Conservation (phyloP, 306 rosid genomes). For the Biancaea sappan region DNA sequence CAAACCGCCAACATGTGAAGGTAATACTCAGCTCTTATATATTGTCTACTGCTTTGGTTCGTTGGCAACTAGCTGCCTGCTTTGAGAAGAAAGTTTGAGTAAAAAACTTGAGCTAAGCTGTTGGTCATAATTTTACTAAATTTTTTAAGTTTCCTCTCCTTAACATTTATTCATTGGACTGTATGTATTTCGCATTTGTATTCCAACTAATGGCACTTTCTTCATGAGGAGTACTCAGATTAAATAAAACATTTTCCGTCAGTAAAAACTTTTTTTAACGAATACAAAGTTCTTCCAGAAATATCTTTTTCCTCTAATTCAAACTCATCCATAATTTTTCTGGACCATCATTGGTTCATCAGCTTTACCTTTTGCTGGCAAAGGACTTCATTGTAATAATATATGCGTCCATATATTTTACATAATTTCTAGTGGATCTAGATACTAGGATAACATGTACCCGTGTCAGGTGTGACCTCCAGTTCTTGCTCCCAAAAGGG, state of each 20-base stretch:
- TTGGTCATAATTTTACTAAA: no score
- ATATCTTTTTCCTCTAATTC: not conserved
- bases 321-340: not conserved
- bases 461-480: no score
- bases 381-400: not conserved
- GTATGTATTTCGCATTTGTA: no score
- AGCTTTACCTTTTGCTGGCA: not conserved
- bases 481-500: no score
- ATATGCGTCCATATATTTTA: not conserved
- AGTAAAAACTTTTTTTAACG: not conserved
- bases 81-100: no score
- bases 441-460: not conserved
- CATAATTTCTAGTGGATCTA: not conserved
- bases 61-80: no score
- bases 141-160: no score
- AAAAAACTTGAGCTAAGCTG: no score
- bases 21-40: slow-evolving; percentile 36
- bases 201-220: no score
- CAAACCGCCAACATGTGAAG: slow-evolving; percentile 91
- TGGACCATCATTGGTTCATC: not conserved
- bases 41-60: no score
- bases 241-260: not conserved
- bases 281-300: not conserved
- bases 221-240: not conserved
- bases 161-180: no score